Base-by-base conservation (phyloP, 2,329 filamentous ascomycete species). In the Alternaria postmessia region DNA sequence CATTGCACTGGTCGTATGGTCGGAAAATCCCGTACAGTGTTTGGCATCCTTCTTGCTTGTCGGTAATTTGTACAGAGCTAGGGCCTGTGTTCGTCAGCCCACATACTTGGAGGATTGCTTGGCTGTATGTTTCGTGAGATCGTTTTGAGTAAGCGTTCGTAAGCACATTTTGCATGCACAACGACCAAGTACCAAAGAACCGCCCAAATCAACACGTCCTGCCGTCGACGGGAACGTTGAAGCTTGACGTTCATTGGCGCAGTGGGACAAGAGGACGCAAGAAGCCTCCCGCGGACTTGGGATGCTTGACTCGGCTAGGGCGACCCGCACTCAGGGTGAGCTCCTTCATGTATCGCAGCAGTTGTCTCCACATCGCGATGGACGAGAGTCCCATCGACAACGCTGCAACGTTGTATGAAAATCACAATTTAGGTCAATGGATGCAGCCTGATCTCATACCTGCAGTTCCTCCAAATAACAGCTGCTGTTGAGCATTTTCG, bases 301-400 rank as follows among this genome's bases (percentile, higher is more conserved):
- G 46, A 49, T 38, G 46, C 32, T 49, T 49, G 46, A 49, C 46
- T 49, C 20, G 30, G 46, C 46, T 49, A 49, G 46, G 22, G 46
- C 46, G 30, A 49, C 32, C 32, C 46, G n/a, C 32, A 24, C 14
- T 24, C 32, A 36, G 46, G 46, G 30, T 36, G 46, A 49, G 46
- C 32, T 49, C 46, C 20, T 26, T 49, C 46, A 7, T 4, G 16
- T 14, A 49, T 49, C 20, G 36, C 22, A 24, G 36, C 22, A 24
- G 7, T 36, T 16, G 30, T 22, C 7, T 48, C 30, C 7, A 48
- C 46, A 32, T 36, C 20, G 46, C 46, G 18, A 38, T 14, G 14
- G 5, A 49, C 14, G 4, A 49, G 20, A 6, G 20, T 9, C 9
- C 20, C 12, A 11, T 9, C 20, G 18, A 38, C 20, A 3, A 24